phyloP scores from a whole-genome alignment of 108 stramenopile species.

The Aurantiochytrium sp. region DNA sequence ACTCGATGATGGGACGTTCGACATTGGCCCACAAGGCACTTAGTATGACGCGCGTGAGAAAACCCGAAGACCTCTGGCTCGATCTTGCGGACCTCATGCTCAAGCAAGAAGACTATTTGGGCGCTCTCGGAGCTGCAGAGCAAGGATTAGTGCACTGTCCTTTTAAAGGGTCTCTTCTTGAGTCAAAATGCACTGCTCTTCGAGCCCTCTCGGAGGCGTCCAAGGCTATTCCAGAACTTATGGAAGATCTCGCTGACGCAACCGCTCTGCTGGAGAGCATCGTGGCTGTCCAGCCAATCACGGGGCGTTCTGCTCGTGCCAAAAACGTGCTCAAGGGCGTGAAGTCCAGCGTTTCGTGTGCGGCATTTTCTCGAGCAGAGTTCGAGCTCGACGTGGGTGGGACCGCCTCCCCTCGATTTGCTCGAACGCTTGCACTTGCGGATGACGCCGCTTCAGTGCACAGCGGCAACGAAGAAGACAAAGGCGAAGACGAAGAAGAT shows the following conservation, averaged over 20 bases:
- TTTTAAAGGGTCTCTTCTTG: background rate
- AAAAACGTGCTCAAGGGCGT: background rate
- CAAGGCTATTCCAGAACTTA: background rate
- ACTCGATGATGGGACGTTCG: background rate
- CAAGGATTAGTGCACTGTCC: background rate
- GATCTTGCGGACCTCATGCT: background rate
- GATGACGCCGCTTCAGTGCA: background rate
- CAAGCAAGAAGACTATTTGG: background rate
- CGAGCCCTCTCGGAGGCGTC: background rate
- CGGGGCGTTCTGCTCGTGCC: background rate
- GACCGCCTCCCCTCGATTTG: background rate
- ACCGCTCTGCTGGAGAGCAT: background rate
- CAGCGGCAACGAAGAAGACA: too few species aligned
- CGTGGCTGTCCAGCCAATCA: background rate
- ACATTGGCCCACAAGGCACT: background rate
- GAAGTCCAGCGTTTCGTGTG: background rate
- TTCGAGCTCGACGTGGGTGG: background rate
- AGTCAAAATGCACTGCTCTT: background rate
- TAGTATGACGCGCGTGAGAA: background rate
- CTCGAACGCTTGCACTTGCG: background rate
- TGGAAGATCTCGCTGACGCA: background rate
- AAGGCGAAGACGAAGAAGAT: too few species aligned
- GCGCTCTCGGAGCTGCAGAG: background rate
- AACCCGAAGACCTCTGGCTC: background rate
- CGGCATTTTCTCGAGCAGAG: background rate